Base-by-base conservation (phyloP, 371 early-diverging fungal species). In the Apophysomyces ossiformis region DNA sequence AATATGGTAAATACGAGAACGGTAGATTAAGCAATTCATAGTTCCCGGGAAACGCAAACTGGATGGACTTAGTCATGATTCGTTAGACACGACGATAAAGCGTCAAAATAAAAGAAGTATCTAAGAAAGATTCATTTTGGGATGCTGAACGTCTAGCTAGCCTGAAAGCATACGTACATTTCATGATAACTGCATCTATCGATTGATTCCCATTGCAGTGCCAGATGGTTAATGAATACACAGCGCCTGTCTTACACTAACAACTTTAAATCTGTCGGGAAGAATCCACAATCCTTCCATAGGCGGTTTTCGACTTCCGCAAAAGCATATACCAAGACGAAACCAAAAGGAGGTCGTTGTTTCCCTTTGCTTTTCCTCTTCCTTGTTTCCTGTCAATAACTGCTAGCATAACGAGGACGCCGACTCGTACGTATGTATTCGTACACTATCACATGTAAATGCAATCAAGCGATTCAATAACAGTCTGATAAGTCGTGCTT, bases 41-140 rank as follows among this genome's bases (percentile, higher is more conserved):
- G 54, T 26, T 7, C 54, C 54, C 21, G 54, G 8, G 21, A 50
- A 50, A 50, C 54, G 54, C 54, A 50, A 50, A 50, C 11, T 18
- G 9, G 21, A 50, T 21, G 54, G 54, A 7, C 16, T 21, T 21
- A 21, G 9, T 50, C 21, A 16, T 50, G 54, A 50, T 50, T 50
- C 21, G 0, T 16, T 26, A 9, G 54, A 50, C 0, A 21, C 21
- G 21, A 16, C 54, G 11, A 7, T 50, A 50, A 50, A 50, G 21
- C 54, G 54, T 5, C 54, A 50, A 9, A 50, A 50, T 50, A 50
- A 50, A 50, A 26, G 32, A 50, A 50, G 21, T 21, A 7, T 21
- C 5, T 50, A 21, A 26, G 32, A 21, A 50, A 50, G 21, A 18
- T 50, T 18, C 1, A 1, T 41, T 41, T 41, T 21, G 54, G 16